Evolutionary conservation across 768 basidiomycete genomes (phyloP), one percentile per base, ranked within the genome.

Genomic region (Psilocybe subaeruginosa): DNA sequence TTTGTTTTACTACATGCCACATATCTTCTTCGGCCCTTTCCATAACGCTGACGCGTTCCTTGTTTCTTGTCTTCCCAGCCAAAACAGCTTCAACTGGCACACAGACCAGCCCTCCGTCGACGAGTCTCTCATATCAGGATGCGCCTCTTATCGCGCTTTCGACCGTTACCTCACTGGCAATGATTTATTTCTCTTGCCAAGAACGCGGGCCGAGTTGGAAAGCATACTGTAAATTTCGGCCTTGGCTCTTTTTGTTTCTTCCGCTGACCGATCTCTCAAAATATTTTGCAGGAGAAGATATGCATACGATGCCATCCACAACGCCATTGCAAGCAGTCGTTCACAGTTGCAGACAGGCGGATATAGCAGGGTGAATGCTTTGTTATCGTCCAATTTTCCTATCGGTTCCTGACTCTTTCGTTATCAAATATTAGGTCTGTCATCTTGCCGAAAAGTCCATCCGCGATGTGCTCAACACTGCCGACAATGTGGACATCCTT

Each of bases 141-240:
- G 85, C 66, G 90, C 92, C n/a, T 87, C 91, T 4, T 93, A 93
- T 74, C 82, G 88, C 64, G 89, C 91, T 2, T 85, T 93, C 67
- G 84, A 84, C 66, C 88, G 91, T 56, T 93, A 86, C 66, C 82
- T 92, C 51, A 77, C 79, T 45, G 91, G 89, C 31, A 80, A 83
- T 53, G 90, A 92, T 76, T 76, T 94, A 3, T 87, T 89, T 68
- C 81, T 93, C 54, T 68, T 87, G 8, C 92, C 92, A 16, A 80
- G 85, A 35, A 85, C 84, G 14, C 80, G 83, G 63, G 72, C 69
- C 54, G 89, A 92, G 67, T 83, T 94, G 43, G 87, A 91, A 73
- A 86, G 82, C 67, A 82, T 91, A 45, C 71, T 94, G 90, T 91
- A 62, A 70, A 88, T 79, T 56, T 17, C 6, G 11, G 33, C 33